phyloP scores from a whole-genome alignment of 306 rosid species.

The Medicago truncatula region DNA sequence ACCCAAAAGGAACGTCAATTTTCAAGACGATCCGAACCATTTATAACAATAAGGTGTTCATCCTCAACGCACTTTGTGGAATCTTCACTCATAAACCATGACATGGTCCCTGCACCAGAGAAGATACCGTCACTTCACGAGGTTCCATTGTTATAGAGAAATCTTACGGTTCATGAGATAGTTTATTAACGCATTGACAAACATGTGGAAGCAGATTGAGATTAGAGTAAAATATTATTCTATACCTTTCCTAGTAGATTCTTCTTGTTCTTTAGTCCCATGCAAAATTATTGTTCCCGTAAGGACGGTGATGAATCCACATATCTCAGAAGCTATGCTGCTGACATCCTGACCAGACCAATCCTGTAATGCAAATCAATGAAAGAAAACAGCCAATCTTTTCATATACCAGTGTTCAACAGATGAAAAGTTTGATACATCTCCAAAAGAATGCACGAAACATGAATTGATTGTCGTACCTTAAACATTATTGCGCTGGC shows the following conservation, averaged over 20 bases:
- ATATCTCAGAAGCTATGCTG: slow-evolving; percentile 87
- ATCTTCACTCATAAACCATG: slow-evolving; percentile 71
- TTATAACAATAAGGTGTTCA: slow-evolving; percentile 69
- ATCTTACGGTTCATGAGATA: background rate
- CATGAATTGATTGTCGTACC: slow-evolving; percentile 50
- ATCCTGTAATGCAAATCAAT: slow-evolving; percentile 60
- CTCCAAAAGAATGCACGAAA: slow-evolving; percentile 24
- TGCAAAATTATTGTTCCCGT: slow-evolving; percentile 92
- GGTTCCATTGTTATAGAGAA: slow-evolving; percentile 24
- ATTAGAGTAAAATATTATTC: slow-evolving; percentile 33
- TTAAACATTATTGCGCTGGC: slow-evolving; percentile 94
- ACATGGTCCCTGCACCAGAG: slow-evolving; percentile 59
- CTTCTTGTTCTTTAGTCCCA: slow-evolving; percentile 76
- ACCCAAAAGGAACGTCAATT: slow-evolving; percentile 46
- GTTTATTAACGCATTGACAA: slow-evolving; percentile 27
- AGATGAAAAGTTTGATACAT: slow-evolving; percentile 23
- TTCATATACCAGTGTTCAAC: slow-evolving; percentile 12
- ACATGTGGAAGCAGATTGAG: slow-evolving; percentile 23
- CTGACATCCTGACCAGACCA: slow-evolving; percentile 87
- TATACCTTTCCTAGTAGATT: slow-evolving; percentile 70
- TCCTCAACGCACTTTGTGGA: slow-evolving; percentile 69
- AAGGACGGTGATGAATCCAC: slow-evolving; percentile 92
- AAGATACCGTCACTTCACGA: slow-evolving; percentile 13
- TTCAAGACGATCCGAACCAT: slow-evolving; percentile 57
- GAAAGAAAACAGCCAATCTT: slow-evolving; percentile 32